Conservation (phyloP, 1,284 basidiomycete genomes). For the Ustilago loliicola region DNA sequence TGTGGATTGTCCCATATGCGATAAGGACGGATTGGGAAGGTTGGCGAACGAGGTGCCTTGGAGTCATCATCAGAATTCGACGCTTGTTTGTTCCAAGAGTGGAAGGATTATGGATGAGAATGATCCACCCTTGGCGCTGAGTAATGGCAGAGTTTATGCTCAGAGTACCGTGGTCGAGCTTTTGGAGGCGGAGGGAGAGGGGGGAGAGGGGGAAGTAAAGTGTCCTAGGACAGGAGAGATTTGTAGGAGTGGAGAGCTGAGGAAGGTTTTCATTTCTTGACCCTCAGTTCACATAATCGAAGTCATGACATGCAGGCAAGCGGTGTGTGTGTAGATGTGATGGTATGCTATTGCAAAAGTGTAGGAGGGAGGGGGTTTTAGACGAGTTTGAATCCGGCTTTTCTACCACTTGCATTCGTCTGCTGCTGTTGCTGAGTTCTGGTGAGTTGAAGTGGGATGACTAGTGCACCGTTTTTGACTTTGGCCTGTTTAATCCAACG, state of each 20-base stretch:
- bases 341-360: not conserved
- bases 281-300: not conserved
- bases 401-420: not conserved
- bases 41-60: constrained; percentile 87
- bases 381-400: constrained; percentile 10
- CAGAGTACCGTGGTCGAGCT: constrained; percentile 84
- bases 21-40: constrained; percentile 77
- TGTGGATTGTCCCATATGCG: constrained; percentile 89
- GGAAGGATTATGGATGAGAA: constrained; percentile 92
- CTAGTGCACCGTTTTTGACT: constrained; percentile 80
- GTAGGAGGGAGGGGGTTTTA: not conserved
- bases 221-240: constrained; percentile 82
- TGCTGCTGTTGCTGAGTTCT: not conserved
- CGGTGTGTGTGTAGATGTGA: not conserved
- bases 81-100: constrained; percentile 83
- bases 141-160: constrained; percentile 92
- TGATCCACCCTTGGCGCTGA: constrained; percentile 91
- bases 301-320: not conserved
- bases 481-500: constrained; percentile 86
- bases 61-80: constrained; percentile 94
- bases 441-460: constrained; percentile 72
- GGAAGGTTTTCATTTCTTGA: constrained; percentile 74
- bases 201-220: constrained; percentile 74
- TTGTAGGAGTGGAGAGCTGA: constrained; percentile 78
- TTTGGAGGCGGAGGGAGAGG: constrained; percentile 77